phyloP scores from a whole-genome alignment of 257 asterid species.

The Nicotiana noctiflora region DNA sequence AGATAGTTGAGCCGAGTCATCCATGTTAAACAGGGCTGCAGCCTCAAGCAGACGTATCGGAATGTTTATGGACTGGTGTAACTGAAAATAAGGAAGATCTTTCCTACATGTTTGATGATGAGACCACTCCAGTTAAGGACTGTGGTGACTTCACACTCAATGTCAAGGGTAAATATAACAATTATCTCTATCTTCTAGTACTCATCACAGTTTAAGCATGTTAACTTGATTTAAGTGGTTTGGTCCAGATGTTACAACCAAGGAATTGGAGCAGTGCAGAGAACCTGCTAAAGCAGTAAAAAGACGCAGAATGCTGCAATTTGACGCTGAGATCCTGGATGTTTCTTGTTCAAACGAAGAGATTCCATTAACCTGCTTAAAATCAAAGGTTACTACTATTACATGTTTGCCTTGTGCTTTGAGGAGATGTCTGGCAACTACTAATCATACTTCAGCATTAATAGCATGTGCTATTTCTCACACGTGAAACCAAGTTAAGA shows the following conservation, averaged over 20 bases:
- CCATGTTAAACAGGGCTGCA: neutral
- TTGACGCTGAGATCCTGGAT: constrained; percentile 42
- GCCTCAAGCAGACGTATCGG: constrained; percentile 10
- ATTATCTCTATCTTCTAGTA: neutral
- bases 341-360: constrained; percentile 30
- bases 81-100: constrained; percentile 8
- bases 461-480: neutral
- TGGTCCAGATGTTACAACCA: constrained; percentile 26
- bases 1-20: neutral
- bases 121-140: constrained; percentile 25
- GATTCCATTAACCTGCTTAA: constrained; percentile 17
- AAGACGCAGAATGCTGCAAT: constrained; percentile 63
- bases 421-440: neutral
- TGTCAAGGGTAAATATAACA: constrained; percentile 1
- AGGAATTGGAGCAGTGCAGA: constrained; percentile 28
- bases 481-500: neutral
- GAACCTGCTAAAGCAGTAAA: constrained; percentile 48
- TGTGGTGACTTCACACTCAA: constrained; percentile 14
- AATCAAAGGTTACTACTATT: constrained; percentile 45
- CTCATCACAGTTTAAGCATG: neutral
- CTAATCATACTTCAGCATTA: neutral
- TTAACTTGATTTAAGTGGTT: neutral
- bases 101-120: constrained; percentile 17
- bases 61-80: constrained; percentile 11
- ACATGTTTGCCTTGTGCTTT: neutral